Evolutionary conservation across 202 grass and related monocot species (phyloP), one percentile per base, ranked within the genome.

Genomic region (Digitaria exilis): DNA sequence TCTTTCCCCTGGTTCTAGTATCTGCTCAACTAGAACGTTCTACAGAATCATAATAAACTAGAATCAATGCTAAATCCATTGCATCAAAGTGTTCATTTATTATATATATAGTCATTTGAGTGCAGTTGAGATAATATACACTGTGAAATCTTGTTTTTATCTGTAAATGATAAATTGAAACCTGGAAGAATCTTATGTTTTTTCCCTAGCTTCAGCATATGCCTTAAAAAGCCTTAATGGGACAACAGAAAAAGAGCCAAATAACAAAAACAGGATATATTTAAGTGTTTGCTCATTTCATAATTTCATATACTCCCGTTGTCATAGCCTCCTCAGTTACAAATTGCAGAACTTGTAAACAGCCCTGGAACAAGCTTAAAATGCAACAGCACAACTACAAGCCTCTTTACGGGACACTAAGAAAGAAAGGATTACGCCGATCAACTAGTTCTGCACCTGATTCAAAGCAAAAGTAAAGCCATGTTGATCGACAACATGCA

Each of bases 21-120:
- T 80, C 90, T 95, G 88, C 57, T 95, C 89, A 73, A 98, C 89
- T 24, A 90, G 75, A 85, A 98, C 70, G 90, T 92, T 90, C 96
- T 98, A 89, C 52, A 83, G 31, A 89, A 74, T 81, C 65, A 85
- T 51, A 70, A 42, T 75, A 21, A 26, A 76, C 16, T 63, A 76
- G 49, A 82, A 66, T 85, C 59, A 71, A 18, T 71, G 17, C 12
- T 11, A 50, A 65, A 14, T 73, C 22, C 30, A 54, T 74, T 79
- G 52, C 37, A 80, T 32, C 18, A 22, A 19, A 83, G 21, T 73
- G 34, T n/a, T 56, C 26, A 37, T 48, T 19, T 43, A 45, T 55
- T 80, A 73, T 63, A 75, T 73, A n/a, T n/a, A 56, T 24, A 45
- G 44, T 43, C 52, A 74, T n/a, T 26, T 44, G 65, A 28, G 45